These are phyloP conservation scores for Kodamaea sp. DNA, from an alignment of 1,139 yeast species.

Conservation along the genomic window DNA sequence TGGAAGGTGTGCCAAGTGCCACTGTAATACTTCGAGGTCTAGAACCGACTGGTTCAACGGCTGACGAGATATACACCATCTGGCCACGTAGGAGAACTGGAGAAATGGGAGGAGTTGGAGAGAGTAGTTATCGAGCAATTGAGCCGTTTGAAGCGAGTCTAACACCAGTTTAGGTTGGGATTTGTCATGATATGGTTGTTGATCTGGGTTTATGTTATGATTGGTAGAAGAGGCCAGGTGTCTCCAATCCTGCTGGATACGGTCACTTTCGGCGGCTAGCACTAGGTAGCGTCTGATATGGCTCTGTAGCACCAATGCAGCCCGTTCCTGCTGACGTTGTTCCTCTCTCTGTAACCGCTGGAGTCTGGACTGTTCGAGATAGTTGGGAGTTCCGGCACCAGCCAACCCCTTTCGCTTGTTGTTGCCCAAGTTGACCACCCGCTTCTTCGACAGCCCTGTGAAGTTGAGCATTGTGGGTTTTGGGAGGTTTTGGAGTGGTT, in stretches of 20 bases:
- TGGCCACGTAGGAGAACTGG: conserved; percentile 20
- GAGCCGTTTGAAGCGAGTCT: neutral
- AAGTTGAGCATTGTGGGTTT: conserved; percentile 52
- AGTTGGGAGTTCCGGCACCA: conserved; percentile 32
- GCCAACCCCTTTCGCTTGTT: conserved; percentile 20
- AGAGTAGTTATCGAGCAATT: neutral
- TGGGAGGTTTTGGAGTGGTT: neutral
- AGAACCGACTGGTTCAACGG: conserved; percentile 2
- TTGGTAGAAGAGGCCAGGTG: too few species aligned
- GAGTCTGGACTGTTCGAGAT: conserved; percentile 60
- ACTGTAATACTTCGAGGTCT: conserved; percentile 2
- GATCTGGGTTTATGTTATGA: too few species aligned
- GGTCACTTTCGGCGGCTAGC: conserved; percentile 18
- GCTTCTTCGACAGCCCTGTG: conserved; percentile 61
- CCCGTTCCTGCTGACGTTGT: conserved; percentile 48
- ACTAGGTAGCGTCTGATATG: conserved; percentile 40
- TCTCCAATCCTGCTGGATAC: conserved; percentile 11
- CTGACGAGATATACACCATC: conserved; percentile 14
- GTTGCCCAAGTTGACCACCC: conserved; percentile 79
- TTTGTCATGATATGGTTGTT: too few species aligned
- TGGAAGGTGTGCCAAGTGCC: neutral
- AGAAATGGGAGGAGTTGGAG: conserved; percentile 15
- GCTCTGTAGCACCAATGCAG: conserved; percentile 54
- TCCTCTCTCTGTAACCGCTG: conserved; percentile 70
- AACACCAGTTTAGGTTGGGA: too few species aligned